Conservation (phyloP, 1,284 basidiomycete genomes). For the Ganoderma multipileum region DNA sequence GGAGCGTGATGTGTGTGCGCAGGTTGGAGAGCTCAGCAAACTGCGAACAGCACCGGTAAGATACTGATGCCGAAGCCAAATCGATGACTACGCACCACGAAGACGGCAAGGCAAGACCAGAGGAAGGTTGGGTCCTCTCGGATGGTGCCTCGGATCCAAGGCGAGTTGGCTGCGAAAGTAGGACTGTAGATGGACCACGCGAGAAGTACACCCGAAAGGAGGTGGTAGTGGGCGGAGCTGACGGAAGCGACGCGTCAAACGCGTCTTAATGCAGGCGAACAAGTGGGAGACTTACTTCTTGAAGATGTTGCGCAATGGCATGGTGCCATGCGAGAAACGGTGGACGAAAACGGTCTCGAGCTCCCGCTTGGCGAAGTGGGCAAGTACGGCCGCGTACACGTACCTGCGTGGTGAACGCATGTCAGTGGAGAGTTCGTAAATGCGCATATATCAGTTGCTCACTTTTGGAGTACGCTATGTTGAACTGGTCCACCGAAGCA, state of each 20-base stretch:
- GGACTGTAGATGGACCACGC: slow-evolving; percentile 85
- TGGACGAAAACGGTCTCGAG: slow-evolving; percentile 94
- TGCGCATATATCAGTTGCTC: slow-evolving; percentile 24
- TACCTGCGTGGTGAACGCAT: slow-evolving; percentile 55
- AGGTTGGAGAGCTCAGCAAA: slow-evolving; percentile 91
- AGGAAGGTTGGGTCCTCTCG: slow-evolving; percentile 77
- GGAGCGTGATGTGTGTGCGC: slow-evolving; percentile 83
- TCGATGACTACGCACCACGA: slow-evolving; percentile 66
- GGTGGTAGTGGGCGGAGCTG: slow-evolving; percentile 90
- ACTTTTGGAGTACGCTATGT: slow-evolving; percentile 85
- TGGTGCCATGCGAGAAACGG: slow-evolving; percentile 94
- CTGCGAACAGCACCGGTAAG: slow-evolving; percentile 47
- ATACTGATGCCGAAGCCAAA: slow-evolving; percentile 7
- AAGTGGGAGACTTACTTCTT: slow-evolving; percentile 73
- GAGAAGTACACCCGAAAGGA: slow-evolving; percentile 82
- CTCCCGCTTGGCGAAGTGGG: slow-evolving; percentile 94
- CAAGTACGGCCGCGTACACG: slow-evolving; percentile 79
- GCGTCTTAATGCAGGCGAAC: slow-evolving; percentile 2
- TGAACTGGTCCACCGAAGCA: slow-evolving; percentile 75
- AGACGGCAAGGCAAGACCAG: slow-evolving; percentile 69
- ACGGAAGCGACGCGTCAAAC: slow-evolving; percentile 21
- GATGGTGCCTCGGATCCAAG: slow-evolving; percentile 71
- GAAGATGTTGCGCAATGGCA: slow-evolving; percentile 90
- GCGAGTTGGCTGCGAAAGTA: slow-evolving; percentile 64
- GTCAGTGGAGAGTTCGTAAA: background rate